These are phyloP conservation scores for Sphagnum fallax DNA, from an alignment of 228 moss, liverwort and hornwort species.

Conservation along the genomic window DNA sequence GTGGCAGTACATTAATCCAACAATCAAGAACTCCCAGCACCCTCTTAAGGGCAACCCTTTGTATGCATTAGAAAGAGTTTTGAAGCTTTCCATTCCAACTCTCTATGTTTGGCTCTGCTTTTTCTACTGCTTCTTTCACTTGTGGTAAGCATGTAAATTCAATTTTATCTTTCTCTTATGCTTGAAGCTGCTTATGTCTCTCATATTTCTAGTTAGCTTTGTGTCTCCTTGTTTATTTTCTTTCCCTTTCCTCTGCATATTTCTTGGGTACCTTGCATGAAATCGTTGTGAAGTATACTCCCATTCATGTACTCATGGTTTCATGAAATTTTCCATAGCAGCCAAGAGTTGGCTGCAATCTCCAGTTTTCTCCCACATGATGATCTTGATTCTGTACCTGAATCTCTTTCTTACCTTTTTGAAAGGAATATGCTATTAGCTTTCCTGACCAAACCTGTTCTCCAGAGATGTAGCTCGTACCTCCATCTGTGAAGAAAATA, in stretches of 20 bases:
- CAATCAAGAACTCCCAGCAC: constrained; percentile 79
- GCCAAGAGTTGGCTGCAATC: too few relatives aligned
- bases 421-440: too few relatives aligned
- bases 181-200: background rate
- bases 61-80: constrained; percentile 72
- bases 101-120: constrained; percentile 97
- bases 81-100: constrained; percentile 92
- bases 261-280: background rate
- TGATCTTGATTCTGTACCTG: too few relatives aligned
- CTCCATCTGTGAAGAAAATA: too few relatives aligned
- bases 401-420: too few relatives aligned
- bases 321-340: too few relatives aligned
- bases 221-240: background rate
- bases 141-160: constrained; percentile 47
- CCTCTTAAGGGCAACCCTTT: constrained; percentile 87
- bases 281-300: too few relatives aligned
- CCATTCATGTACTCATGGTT: too few relatives aligned
- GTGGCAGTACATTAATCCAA: constrained; percentile 90
- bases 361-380: too few relatives aligned
- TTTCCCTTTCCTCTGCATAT: background rate
- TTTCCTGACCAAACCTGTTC: too few relatives aligned
- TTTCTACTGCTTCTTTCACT: constrained; percentile 98
- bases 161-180: background rate
- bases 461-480: too few relatives aligned
- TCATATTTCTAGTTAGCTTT: background rate